A percentile compares a stretch with the other conserved stretches of the same genome.
These are phyloP conservation scores for Pseudozyma sp. DNA, from an alignment of 1,284 basidiomycete genomes.

Conservation along the genomic window DNA sequence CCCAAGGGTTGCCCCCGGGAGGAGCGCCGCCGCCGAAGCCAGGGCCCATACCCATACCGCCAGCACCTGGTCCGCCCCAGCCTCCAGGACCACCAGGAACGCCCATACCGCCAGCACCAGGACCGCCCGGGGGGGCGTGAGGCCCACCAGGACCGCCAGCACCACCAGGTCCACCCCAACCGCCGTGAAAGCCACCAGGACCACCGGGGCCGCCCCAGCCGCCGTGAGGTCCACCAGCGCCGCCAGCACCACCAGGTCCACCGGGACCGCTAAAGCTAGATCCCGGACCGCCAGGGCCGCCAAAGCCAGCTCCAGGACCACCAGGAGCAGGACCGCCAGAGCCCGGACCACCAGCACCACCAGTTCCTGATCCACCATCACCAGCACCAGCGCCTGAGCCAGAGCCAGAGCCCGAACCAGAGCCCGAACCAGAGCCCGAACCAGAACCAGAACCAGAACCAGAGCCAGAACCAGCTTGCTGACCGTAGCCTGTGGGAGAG, in stretches of 20 bases:
- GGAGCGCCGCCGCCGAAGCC: background rate
- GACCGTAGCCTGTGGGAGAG: background rate
- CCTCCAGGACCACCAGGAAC: slow-evolving; percentile 3
- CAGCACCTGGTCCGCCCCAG: too few relatives aligned
- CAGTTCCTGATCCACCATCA: slow-evolving; percentile 1
- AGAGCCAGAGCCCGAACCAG: slow-evolving; percentile 10
- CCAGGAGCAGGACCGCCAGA: slow-evolving; percentile 5
- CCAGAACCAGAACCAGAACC: slow-evolving; percentile 6
- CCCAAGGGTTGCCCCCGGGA: slow-evolving; percentile 1
- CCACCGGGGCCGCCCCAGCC: too few relatives aligned
- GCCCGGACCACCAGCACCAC: slow-evolving; percentile 1
- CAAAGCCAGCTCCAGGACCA: background rate
- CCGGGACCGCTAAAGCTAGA: slow-evolving; percentile 7
- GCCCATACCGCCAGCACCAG: background rate
- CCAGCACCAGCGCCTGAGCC: slow-evolving; percentile 5
- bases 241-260: slow-evolving; percentile 12
- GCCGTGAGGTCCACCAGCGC: too few relatives aligned
- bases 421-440: slow-evolving; percentile 7
- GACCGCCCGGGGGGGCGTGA: background rate
- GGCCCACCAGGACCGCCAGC: background rate
- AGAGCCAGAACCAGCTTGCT: slow-evolving; percentile 3
- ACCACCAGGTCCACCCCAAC: background rate
- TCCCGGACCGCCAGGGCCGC: slow-evolving; percentile 1
- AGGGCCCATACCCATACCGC: background rate
- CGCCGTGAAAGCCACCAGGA: background rate